Evolutionary conservation across 2,329 filamentous ascomycete genomes (phyloP).

Genomic region (Fusarium pseudoanthophilum): DNA sequence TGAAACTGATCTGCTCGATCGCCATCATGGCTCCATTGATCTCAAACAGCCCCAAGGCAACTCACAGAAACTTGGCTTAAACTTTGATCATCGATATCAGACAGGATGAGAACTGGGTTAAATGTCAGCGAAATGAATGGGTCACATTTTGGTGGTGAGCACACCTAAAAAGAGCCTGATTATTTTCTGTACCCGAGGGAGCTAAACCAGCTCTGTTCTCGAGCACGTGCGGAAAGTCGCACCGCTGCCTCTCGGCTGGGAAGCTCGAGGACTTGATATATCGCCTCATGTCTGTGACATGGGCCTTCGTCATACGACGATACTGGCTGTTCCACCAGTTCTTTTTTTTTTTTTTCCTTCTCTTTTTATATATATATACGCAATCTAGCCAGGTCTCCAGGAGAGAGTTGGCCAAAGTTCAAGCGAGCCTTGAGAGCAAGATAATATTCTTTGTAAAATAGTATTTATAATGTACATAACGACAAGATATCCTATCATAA

Average conservation of each 20-base stretch:
- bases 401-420: constrained; percentile 11
- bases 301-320: constrained; percentile 35
- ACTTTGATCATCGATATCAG: constrained; percentile 7
- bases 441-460: constrained; percentile 37
- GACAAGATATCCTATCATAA: constrained; percentile 2
- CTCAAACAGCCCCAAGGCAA: constrained; percentile 4
- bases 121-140: background rate
- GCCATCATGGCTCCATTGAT: constrained; percentile 13
- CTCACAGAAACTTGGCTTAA: background rate
- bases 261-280: background rate
- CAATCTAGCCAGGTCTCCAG: constrained; percentile 12
- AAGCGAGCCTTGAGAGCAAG: constrained; percentile 14
- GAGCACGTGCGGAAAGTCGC: background rate
- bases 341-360: background rate
- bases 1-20: constrained; percentile 29
- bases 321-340: constrained; percentile 27
- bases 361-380: background rate
- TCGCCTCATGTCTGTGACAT: constrained; percentile 31
- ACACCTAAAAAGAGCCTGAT: background rate
- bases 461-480: constrained; percentile 32
- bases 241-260: background rate
- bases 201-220: background rate
- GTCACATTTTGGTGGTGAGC: background rate
- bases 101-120: background rate
- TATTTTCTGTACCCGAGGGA: background rate